Base-by-base conservation (phyloP, 352 stramenopile species). In the Globisporangium middletonii region DNA sequence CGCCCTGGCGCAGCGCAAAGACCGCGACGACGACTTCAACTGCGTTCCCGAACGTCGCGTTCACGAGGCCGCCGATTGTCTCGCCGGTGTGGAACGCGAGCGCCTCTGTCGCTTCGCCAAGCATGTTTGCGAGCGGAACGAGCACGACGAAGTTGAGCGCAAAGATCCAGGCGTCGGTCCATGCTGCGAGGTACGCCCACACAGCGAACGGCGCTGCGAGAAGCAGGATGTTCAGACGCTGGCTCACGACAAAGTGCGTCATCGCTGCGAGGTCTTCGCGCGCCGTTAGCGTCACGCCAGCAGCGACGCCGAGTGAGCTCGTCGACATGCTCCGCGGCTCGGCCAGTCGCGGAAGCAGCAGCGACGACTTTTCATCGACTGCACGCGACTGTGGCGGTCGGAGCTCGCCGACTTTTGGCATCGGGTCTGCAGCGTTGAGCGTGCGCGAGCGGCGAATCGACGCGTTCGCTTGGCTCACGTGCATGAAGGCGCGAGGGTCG, bases 31-130 rank as follows among this genome's bases (percentile, higher is more conserved):
- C 88, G 19, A 99, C 79, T 82, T 99, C 97, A 5, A 98, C 95
- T 7, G 95, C 92, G 78, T 99, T 99, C 57, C 96, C 96, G 70
- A 99, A 98, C 8, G 97, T 99, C 33, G 97, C 97, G 79, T 99
- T 99, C 35, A 99, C 82, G 13, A 99, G 79, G 0, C 96, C 97
- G 51, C 97, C 97, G 56, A 99, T 97, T 0, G 95, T 99, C 63
- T 98, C 92, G 63, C 93, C 97, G 45, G 95, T 98, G 74, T 99
- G 96, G 65, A 94, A 89, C 11, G 97, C 94, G 8, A 99, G 88
- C 72, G 97, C 92, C 77, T 99, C 97, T 16, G 97, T 99, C 19
- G 98, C 90, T 51, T 98, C 95, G 27, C 96, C 96, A n/a, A 99
- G 68, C 50, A 98, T 82, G 47, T 90, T 94, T 18, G 96, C 96